Evolutionary conservation across 768 basidiomycete genomes (phyloP).

Genomic region (Lactarius trivialis): DNA sequence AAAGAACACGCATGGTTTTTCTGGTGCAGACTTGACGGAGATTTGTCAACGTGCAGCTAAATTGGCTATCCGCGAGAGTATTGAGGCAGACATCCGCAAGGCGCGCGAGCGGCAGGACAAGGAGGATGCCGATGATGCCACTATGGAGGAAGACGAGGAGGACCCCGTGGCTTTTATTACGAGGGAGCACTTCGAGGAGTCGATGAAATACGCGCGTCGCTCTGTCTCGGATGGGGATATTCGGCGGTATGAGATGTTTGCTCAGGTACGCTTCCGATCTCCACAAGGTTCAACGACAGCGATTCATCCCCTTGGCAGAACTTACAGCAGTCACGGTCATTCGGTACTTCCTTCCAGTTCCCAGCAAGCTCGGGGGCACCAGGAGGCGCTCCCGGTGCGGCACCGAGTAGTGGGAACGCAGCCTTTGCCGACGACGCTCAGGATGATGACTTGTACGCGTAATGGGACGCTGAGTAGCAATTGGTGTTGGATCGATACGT

Average conservation of each 20-base stretch:
- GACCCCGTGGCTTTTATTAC: conserved; percentile 91
- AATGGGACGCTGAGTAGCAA: conserved; percentile 2
- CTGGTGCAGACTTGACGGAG: conserved; percentile 99
- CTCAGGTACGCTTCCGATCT: conserved; percentile 52
- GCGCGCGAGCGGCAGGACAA: conserved; percentile 75
- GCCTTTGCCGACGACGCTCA: conserved; percentile 80
- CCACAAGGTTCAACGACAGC: neutral
- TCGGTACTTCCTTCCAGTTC: conserved; percentile 98
- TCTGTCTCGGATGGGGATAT: conserved; percentile 97
- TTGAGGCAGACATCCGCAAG: conserved; percentile 81
- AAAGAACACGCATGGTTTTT: conserved; percentile 94
- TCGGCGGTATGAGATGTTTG: conserved; percentile 96
- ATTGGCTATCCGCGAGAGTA: conserved; percentile 90
- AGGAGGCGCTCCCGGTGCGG: conserved; percentile 10
- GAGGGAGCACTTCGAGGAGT: conserved; percentile 95
- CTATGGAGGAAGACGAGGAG: conserved; percentile 70
- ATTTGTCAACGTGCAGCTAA: conserved; percentile 98
- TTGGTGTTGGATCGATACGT: conserved; percentile 9
- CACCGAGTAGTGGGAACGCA: conserved; percentile 51
- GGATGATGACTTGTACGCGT: conserved; percentile 92
- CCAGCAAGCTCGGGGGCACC: conserved; percentile 50
- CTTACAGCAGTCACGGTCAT: conserved; percentile 84
- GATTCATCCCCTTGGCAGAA: conserved; percentile 44
- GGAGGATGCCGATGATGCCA: conserved; percentile 66
- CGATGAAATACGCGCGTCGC: conserved; percentile 95